Evolutionary conservation across 805 yeast species (phyloP).

Genomic region (Jamesozyma lodderae): DNA sequence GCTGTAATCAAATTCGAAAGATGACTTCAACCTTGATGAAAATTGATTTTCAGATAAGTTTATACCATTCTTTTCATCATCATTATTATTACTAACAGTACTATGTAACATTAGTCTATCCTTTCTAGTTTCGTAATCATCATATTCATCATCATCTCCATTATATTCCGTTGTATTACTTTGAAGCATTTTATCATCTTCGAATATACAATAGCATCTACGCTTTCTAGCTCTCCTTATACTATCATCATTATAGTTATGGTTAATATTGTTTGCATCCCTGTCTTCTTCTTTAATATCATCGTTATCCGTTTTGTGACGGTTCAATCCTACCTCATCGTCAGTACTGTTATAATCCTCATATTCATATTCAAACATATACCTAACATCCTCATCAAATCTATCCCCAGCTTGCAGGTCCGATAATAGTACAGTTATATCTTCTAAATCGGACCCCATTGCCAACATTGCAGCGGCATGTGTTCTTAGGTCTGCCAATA

Average conservation of each 20-base stretch:
- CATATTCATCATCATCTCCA: conserved; percentile 19
- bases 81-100: background rate
- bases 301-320: conserved; percentile 9
- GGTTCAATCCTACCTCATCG: conserved; percentile 10
- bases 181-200: conserved; percentile 26
- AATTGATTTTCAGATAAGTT: background rate
- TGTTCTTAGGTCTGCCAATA: conserved; percentile 48
- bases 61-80: background rate
- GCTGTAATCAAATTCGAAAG: conserved; percentile 44
- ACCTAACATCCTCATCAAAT: conserved; percentile 58
- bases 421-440: conserved; percentile 44
- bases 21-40: conserved; percentile 31
- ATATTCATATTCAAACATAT: conserved; percentile 50
- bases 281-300: background rate
- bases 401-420: conserved; percentile 53
- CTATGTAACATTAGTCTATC: background rate
- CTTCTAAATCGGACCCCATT: conserved; percentile 38
- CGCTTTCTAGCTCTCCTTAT: conserved; percentile 9
- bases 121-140: background rate
- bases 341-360: conserved; percentile 34
- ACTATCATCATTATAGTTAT: background rate
- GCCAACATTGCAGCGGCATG: conserved; percentile 49
- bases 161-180: conserved; percentile 26
- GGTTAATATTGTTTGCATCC: background rate
- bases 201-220: conserved; percentile 33